These are phyloP conservation scores for Davidsoniella neocaledoniae DNA, from an alignment of 2,329 filamentous ascomycete species.

Conservation along the genomic window DNA sequence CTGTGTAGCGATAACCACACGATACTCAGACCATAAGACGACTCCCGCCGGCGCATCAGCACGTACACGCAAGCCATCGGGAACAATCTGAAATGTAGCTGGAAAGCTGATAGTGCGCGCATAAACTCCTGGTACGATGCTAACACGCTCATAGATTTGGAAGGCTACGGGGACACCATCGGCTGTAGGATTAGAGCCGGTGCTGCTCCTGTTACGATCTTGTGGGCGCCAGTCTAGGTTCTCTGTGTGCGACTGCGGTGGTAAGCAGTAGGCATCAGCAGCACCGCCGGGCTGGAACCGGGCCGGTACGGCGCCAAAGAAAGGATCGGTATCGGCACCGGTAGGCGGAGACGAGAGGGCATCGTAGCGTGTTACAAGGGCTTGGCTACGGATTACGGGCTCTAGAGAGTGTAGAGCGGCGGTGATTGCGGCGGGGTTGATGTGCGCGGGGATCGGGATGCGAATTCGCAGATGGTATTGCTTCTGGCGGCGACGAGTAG, in stretches of 20 bases:
- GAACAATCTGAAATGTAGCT: conserved; percentile 27
- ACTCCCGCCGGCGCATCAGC: conserved; percentile 28
- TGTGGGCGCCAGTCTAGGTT: no score
- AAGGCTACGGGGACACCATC: conserved; percentile 1
- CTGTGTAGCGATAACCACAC: conserved; percentile 2
- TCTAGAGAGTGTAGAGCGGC: conserved; percentile 24
- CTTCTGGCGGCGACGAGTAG: conserved; percentile 13
- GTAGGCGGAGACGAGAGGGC: conserved; percentile 20
- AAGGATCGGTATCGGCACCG: conserved; percentile 24
- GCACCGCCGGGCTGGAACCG: background rate
- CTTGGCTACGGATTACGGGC: conserved; percentile 26
- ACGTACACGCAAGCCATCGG: conserved; percentile 25
- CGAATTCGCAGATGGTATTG: conserved; percentile 21
- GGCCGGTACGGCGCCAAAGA: conserved; percentile 19
- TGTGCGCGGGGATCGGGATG: conserved; percentile 25
- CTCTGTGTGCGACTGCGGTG: no score
- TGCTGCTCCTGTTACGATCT: background rate
- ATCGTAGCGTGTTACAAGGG: conserved; percentile 21
- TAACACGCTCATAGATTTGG: conserved; percentile 19
- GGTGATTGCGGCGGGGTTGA: conserved; percentile 23
- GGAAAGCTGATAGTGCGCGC: conserved; percentile 25
- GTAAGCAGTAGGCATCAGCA: background rate
- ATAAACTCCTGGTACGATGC: conserved; percentile 24
- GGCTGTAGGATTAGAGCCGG: background rate
- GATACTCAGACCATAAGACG: conserved; percentile 24